phyloP scores from a whole-genome alignment of 257 asterid species.

The Fraxinus anomala region DNA sequence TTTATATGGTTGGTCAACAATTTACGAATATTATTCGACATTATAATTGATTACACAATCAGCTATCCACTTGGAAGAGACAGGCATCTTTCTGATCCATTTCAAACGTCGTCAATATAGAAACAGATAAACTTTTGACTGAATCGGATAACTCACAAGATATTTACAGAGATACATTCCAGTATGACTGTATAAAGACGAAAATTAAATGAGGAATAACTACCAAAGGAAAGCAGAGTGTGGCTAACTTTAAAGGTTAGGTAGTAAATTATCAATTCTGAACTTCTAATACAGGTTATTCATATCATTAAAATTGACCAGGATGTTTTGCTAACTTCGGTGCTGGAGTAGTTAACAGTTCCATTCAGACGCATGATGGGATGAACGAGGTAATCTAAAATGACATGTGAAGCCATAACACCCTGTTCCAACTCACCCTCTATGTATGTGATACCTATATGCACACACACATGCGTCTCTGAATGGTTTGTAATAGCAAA shows the following conservation, averaged over 20 bases:
- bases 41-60: background rate
- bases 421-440: background rate
- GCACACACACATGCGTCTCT: background rate
- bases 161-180: background rate
- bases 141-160: background rate
- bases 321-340: background rate
- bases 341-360: background rate
- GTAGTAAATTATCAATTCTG: background rate
- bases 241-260: background rate
- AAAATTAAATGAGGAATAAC: background rate
- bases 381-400: background rate
- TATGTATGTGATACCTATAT: background rate
- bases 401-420: background rate
- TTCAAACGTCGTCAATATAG: background rate
- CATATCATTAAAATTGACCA: background rate
- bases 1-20: background rate
- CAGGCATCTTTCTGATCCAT: background rate
- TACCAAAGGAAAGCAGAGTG: background rate
- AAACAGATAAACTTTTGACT: background rate
- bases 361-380: background rate
- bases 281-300: background rate
- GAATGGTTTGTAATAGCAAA: background rate
- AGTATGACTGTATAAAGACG: background rate
- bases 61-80: background rate
- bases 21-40: background rate